Conservation (phyloP, 805 yeast genomes). For the Candida quercuum region DNA sequence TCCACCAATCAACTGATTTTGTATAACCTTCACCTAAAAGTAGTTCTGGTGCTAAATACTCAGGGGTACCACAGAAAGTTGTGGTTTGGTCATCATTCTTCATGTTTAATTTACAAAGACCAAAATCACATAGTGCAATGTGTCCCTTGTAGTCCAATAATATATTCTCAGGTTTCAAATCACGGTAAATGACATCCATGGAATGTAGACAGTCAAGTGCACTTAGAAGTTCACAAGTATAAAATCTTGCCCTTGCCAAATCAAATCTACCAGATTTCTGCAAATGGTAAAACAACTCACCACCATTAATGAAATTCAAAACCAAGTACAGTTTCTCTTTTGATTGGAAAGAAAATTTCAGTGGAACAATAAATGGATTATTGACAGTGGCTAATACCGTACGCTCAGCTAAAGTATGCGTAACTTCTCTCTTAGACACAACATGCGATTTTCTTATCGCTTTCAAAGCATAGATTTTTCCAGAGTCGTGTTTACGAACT, state of each 20-base stretch:
- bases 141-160: slow-evolving; percentile 94
- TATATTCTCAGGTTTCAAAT: slow-evolving; percentile 94
- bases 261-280: slow-evolving; percentile 89
- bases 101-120: slow-evolving; percentile 95
- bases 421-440: slow-evolving; percentile 89
- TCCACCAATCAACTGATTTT: slow-evolving; percentile 98
- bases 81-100: slow-evolving; percentile 78
- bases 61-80: slow-evolving; percentile 98
- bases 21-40: slow-evolving; percentile 91
- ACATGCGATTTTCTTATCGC: slow-evolving; percentile 92
- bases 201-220: slow-evolving; percentile 91
- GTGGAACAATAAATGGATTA: slow-evolving; percentile 93
- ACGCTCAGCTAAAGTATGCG: slow-evolving; percentile 94
- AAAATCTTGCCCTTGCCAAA: slow-evolving; percentile 84
- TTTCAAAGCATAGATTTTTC: slow-evolving; percentile 89
- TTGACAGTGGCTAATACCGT: slow-evolving; percentile 90
- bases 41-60: slow-evolving; percentile 93
- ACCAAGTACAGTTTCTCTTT: slow-evolving; percentile 92
- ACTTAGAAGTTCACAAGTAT: slow-evolving; percentile 88
- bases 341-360: slow-evolving; percentile 94
- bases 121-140: slow-evolving; percentile 96
- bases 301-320: slow-evolving; percentile 91
- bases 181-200: slow-evolving; percentile 90
- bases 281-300: slow-evolving; percentile 90
- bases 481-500: slow-evolving; percentile 92